These are phyloP conservation scores for Sporodiniella umbellata DNA, from an alignment of 371 early-diverging fungal species.

Conservation along the genomic window DNA sequence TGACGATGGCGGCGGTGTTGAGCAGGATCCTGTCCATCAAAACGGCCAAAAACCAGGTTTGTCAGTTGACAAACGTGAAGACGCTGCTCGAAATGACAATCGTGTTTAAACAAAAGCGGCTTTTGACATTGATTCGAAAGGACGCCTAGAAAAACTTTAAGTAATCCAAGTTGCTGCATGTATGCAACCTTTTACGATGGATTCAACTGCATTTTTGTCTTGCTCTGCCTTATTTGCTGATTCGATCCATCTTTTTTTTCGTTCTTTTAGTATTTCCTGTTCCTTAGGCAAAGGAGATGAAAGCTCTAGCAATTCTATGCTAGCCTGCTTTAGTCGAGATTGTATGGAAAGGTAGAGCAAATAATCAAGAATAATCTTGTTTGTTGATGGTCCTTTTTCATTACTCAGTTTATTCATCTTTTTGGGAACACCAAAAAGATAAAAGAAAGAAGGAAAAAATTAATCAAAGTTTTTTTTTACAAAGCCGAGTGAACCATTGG, in stretches of 20 bases:
- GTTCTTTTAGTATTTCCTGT: conserved; percentile 17
- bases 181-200: conserved; percentile 40
- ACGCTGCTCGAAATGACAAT: conserved; percentile 54
- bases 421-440: not conserved
- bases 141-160: conserved; percentile 9
- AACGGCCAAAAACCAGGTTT: conserved; percentile 58
- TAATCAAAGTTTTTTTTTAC: too few species aligned
- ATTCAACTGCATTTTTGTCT: conserved; percentile 51
- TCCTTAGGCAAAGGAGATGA: conserved; percentile 25
- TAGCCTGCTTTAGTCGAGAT: conserved; percentile 39
- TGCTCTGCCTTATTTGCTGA: conserved; percentile 44
- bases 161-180: not conserved
- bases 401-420: not conserved
- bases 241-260: conserved; percentile 38
- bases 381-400: conserved; percentile 33
- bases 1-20: conserved; percentile 21
- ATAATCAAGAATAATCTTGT: conserved; percentile 62
- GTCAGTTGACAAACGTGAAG: conserved; percentile 59
- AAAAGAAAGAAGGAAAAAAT: too few species aligned
- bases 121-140: conserved; percentile 46
- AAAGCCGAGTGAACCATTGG: too few species aligned
- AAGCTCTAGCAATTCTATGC: conserved; percentile 44
- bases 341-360: conserved; percentile 60
- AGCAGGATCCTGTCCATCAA: conserved; percentile 29
- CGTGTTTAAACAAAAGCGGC: conserved; percentile 34